Evolutionary conservation across 257 asterid species (phyloP).

Genomic region (Plantago ovata): DNA sequence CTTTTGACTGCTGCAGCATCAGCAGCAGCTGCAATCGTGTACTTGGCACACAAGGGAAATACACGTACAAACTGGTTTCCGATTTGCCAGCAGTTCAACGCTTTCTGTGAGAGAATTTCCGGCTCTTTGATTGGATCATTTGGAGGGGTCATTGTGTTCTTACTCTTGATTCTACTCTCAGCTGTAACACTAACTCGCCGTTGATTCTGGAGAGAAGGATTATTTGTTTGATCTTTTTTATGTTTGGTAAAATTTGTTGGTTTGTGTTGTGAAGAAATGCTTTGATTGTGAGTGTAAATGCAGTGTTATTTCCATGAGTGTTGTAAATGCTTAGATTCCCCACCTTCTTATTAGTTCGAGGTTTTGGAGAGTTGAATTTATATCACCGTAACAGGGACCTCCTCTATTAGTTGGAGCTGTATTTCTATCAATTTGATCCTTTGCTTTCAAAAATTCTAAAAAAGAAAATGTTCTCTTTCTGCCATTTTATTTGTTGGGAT

Average conservation of each 20-base stretch:
- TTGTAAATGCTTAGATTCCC: too few relatives aligned
- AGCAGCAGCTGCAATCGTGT: slow-evolving; percentile 81
- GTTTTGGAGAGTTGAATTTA: neutral
- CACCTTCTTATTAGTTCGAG: too few relatives aligned
- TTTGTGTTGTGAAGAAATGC: slow-evolving; percentile 9
- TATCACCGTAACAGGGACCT: too few relatives aligned
- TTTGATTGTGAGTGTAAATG: slow-evolving; percentile 9
- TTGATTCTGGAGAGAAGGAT: slow-evolving; percentile 11
- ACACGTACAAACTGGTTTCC: slow-evolving; percentile 65
- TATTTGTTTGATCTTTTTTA: neutral
- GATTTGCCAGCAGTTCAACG: slow-evolving; percentile 66
- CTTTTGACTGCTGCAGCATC: slow-evolving; percentile 62
- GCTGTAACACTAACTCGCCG: slow-evolving; percentile 48
- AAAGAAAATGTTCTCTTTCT: neutral
- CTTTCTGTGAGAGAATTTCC: slow-evolving; percentile 63
- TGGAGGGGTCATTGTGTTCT: slow-evolving; percentile 39
- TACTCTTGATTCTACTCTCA: slow-evolving; percentile 46
- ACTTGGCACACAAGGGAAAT: slow-evolving; percentile 82
- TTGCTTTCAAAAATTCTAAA: too few relatives aligned
- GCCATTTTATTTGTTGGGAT: neutral
- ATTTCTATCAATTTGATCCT: too few relatives aligned
- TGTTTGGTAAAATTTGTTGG: slow-evolving; percentile 1
- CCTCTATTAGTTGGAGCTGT: too few relatives aligned
- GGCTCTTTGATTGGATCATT: slow-evolving; percentile 72
- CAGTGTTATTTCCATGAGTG: neutral